Percentiles rank a stretch among this genome's conserved stretches.
Conservation (phyloP, 331 rosid genomes). For the Quercus phellos region DNA sequence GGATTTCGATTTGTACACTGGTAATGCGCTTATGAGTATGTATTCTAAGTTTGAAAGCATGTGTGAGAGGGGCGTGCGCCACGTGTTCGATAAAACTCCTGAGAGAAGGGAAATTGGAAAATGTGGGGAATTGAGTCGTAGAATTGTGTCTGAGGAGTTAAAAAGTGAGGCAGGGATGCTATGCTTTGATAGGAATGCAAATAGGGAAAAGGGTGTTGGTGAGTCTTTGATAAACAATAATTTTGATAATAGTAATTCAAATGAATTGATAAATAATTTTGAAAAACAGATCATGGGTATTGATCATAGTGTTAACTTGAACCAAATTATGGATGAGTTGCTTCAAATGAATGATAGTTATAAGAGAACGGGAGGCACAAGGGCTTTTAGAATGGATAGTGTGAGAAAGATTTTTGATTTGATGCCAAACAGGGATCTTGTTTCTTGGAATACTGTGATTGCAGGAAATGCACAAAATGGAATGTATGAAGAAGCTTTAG, state of each 20-base stretch:
- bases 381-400: neutral
- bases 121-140: neutral
- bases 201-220: neutral
- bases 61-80: neutral
- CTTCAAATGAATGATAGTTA: neutral
- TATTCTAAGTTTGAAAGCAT: constrained; percentile 24
- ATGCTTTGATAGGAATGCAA: neutral
- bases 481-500: constrained; percentile 27
- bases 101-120: neutral
- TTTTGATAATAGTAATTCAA: neutral
- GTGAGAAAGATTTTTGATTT: constrained; percentile 36
- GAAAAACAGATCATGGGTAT: neutral
- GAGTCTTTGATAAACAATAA: neutral
- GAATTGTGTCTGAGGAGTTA: neutral
- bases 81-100: constrained; percentile 32
- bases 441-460: constrained; percentile 54
- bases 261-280: neutral
- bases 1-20: constrained; percentile 37
- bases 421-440: constrained; percentile 37
- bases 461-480: constrained; percentile 38
- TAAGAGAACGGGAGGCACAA: neutral
- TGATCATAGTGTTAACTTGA: neutral
- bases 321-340: neutral
- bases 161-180: neutral
- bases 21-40: constrained; percentile 49